Percentiles rank a stretch among this genome's conserved stretches.
Evolutionary conservation across 305 asterid species (phyloP).

Genomic region (Solanum hybrid): DNA sequence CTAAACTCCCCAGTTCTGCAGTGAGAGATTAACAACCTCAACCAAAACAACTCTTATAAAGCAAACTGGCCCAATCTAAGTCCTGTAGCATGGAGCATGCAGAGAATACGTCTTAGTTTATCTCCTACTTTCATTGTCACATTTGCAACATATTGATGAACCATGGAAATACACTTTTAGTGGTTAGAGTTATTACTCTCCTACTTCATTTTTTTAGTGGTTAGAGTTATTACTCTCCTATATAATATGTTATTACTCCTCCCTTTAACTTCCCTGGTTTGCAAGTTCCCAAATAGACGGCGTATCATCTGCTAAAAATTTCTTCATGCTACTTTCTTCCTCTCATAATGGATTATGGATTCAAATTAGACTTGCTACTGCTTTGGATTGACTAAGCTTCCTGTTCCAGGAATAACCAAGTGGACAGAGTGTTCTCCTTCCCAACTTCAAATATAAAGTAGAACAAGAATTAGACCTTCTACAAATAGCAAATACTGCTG

Average conservation of each 20-base stretch:
- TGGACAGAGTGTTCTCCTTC: neutral
- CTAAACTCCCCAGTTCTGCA: neutral
- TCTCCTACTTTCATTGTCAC: neutral
- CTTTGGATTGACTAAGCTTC: neutral
- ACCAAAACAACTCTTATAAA: neutral
- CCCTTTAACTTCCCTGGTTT: neutral
- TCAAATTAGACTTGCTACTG: neutral
- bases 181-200: neutral
- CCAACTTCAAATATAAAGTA: neutral
- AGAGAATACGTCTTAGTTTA: neutral
- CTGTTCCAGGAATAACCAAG: neutral
- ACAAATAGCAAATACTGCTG: neutral
- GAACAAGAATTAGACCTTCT: neutral
- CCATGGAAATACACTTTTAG: neutral
- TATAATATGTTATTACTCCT: neutral
- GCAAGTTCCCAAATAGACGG: neutral
- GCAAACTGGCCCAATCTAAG: neutral
- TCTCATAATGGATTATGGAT: neutral
- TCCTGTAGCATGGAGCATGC: neutral
- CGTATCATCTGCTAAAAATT: neutral
- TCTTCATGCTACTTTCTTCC: neutral
- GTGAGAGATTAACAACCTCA: neutral
- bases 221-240: neutral
- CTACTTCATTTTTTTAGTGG: neutral
- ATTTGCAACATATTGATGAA: neutral